Evolutionary conservation across 2,329 filamentous ascomycete species (phyloP).

Genomic region (Celoporthe dispersa): DNA sequence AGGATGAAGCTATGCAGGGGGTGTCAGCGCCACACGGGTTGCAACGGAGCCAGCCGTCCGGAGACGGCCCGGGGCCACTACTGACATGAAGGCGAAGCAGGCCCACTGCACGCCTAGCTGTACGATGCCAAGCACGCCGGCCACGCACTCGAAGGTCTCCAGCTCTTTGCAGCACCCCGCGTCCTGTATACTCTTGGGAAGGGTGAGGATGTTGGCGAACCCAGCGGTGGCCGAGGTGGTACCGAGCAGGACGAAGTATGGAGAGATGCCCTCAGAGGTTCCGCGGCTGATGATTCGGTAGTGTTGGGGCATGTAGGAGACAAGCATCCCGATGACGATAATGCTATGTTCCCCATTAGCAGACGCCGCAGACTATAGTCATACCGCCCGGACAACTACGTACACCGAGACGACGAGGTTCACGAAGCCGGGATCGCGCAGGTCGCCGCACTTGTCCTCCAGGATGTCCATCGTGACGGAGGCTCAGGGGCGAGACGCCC

Average conservation of each 20-base stretch:
- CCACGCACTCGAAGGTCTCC: slow-evolving; percentile 79
- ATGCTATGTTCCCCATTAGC: slow-evolving; percentile 52
- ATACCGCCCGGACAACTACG: slow-evolving; percentile 30
- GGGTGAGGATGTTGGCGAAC: slow-evolving; percentile 88
- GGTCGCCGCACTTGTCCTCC: slow-evolving; percentile 52
- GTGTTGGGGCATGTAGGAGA: slow-evolving; percentile 95
- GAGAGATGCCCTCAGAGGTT: slow-evolving; percentile 92
- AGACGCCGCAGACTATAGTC: neutral
- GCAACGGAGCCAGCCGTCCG: too few species aligned
- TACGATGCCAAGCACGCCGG: slow-evolving; percentile 83
- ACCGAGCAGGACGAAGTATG: slow-evolving; percentile 93
- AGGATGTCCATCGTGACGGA: slow-evolving; percentile 39
- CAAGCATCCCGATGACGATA: slow-evolving; percentile 83
- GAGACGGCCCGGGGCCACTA: slow-evolving; percentile 27
- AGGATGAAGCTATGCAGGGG: slow-evolving; percentile 74
- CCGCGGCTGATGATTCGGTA: slow-evolving; percentile 83
- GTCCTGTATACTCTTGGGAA: slow-evolving; percentile 81
- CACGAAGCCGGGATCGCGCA: slow-evolving; percentile 57
- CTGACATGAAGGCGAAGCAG: slow-evolving; percentile 90
- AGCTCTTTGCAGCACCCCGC: slow-evolving; percentile 86
- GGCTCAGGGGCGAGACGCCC: neutral
- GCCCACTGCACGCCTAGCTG: slow-evolving; percentile 92
- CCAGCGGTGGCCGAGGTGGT: slow-evolving; percentile 86
- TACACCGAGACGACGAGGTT: slow-evolving; percentile 63
- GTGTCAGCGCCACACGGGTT: neutral